Evolutionary conservation across 2,329 filamentous ascomycete species (phyloP).

Genomic region (Metarhizium album): DNA sequence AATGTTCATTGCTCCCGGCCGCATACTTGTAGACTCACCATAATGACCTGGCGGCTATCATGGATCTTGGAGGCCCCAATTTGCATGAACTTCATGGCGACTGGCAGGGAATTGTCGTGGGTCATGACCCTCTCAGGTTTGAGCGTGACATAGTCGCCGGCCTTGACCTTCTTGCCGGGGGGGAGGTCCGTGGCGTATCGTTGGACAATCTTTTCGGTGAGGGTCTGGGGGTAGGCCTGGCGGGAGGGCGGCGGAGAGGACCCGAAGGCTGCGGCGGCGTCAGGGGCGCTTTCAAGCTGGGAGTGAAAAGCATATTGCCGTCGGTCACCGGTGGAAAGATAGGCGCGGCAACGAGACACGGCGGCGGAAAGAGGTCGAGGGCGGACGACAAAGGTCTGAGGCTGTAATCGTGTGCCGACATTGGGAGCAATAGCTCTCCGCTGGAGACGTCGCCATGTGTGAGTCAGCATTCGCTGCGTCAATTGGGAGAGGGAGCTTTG

Average conservation of each 20-base stretch:
- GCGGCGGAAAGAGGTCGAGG: too few relatives aligned
- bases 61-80: conserved; percentile 66
- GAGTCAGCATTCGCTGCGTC: too few relatives aligned
- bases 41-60: conserved; percentile 62
- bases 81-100: conserved; percentile 64
- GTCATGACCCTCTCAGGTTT: too few relatives aligned
- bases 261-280: conserved; percentile 18
- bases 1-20: too few relatives aligned
- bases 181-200: conserved; percentile 65
- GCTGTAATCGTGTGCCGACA: too few relatives aligned
- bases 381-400: too few relatives aligned
- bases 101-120: conserved; percentile 64
- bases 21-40: conserved; percentile 38
- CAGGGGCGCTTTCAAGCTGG: conserved; percentile 43
- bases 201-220: conserved; percentile 91
- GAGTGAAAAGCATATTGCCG: conserved; percentile 46
- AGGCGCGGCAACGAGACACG: too few relatives aligned
- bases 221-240: conserved; percentile 8
- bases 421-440: too few relatives aligned
- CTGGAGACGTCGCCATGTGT: too few relatives aligned
- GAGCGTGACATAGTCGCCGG: conserved; percentile 77
- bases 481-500: too few relatives aligned
- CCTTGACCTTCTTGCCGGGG: conserved; percentile 61
- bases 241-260: neutral
- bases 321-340: too few relatives aligned